Conservation (phyloP, 2,329 filamentous ascomycete species). For the Lithohypha guttulata region DNA sequence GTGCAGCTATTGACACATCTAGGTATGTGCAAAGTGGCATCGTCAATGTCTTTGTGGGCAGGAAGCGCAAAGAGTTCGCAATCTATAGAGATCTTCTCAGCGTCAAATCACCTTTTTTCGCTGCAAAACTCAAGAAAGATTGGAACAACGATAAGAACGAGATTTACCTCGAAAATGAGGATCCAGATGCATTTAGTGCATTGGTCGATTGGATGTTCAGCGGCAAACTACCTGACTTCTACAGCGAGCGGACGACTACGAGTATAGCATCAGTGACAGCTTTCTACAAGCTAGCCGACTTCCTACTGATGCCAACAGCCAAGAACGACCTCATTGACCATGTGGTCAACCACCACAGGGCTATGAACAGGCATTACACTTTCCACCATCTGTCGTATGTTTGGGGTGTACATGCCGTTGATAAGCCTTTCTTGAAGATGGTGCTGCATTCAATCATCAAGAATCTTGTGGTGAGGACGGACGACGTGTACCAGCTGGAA, state of each 20-base stretch:
- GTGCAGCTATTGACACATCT: background rate
- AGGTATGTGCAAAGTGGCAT: slow-evolving; percentile 14
- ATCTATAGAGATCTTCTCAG: slow-evolving; percentile 28
- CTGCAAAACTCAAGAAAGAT: slow-evolving; percentile 38
- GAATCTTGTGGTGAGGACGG: too few species aligned
- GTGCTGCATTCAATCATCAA: too few species aligned
- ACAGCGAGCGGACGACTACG: background rate
- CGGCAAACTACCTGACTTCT: slow-evolving; percentile 10
- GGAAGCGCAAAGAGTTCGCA: slow-evolving; percentile 27
- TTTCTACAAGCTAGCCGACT: slow-evolving; percentile 1
- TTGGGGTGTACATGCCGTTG: background rate
- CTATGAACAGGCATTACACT: background rate
- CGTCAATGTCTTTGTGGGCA: slow-evolving; percentile 41
- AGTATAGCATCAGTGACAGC: background rate
- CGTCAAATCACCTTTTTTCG: slow-evolving; percentile 39
- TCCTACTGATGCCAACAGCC: background rate
- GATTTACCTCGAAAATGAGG: slow-evolving; percentile 42
- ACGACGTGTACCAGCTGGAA: background rate
- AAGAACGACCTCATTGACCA: background rate
- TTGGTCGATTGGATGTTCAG: slow-evolving; percentile 29
- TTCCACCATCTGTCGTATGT: background rate
- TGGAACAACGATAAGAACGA: slow-evolving; percentile 41
- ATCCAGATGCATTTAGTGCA: slow-evolving; percentile 43
- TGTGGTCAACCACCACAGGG: background rate
- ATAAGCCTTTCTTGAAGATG: background rate